Percentiles rank a stretch among this genome's conserved stretches.
Evolutionary conservation across 805 yeast genomes (phyloP).

Genomic region (Saturnispora sekii): DNA sequence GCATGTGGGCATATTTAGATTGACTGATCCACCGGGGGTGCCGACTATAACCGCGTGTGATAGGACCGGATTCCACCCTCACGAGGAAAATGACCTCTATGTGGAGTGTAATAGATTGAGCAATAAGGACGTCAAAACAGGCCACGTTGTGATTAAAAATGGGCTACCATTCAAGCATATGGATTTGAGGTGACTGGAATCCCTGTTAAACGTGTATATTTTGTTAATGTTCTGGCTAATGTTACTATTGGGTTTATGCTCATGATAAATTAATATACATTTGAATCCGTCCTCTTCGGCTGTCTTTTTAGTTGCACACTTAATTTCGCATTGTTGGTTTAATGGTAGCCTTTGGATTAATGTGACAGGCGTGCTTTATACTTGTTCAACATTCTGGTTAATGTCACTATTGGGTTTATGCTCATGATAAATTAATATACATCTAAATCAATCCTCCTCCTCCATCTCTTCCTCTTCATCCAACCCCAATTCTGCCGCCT

Average conservation of each 20-base stretch:
- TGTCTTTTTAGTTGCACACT: slow-evolving; percentile 1
- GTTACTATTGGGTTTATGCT: neutral
- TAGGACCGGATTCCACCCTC: slow-evolving; percentile 51
- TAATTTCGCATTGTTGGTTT: neutral
- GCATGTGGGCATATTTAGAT: slow-evolving; percentile 46
- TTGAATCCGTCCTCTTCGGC: neutral
- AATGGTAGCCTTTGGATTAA: no score
- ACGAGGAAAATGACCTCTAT: slow-evolving; percentile 41
- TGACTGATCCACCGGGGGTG: slow-evolving; percentile 59
- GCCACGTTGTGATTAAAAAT: slow-evolving; percentile 39
- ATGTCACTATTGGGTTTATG: neutral
- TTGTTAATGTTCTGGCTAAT: no score
- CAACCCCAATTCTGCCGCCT: neutral
- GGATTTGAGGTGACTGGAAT: slow-evolving; percentile 33
- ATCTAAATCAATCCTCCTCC: neutral
- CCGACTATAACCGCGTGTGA: slow-evolving; percentile 44
- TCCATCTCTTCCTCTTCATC: slow-evolving; percentile 4
- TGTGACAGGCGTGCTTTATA: no score
- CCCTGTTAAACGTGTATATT: neutral
- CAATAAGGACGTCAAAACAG: slow-evolving; percentile 25
- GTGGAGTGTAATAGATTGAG: slow-evolving; percentile 32
- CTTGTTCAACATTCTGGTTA: no score
- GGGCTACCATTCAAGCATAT: slow-evolving; percentile 39
- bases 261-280: neutral
- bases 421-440: neutral